Evolutionary conservation across 495 filamentous ascomycete species (phyloP).

Genomic region (Bombardia bombarda): DNA sequence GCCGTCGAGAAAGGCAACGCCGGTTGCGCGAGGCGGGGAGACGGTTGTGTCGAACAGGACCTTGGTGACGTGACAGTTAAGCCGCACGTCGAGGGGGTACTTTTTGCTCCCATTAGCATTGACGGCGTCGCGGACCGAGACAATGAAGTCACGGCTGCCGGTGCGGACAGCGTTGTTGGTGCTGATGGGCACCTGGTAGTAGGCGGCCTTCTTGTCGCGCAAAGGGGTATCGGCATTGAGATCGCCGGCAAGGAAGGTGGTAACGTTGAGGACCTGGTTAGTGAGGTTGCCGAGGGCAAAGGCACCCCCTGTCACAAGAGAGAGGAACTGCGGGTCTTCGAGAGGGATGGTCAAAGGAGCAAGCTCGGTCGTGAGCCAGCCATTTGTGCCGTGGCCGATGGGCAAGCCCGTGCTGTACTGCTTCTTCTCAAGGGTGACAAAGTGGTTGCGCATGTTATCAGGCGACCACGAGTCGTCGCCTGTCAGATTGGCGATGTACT

Average conservation of each 20-base stretch:
- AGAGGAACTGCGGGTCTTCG: slow-evolving; percentile 44
- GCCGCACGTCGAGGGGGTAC: slow-evolving; percentile 51
- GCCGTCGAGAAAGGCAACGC: slow-evolving; percentile 57
- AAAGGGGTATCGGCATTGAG: slow-evolving; percentile 36
- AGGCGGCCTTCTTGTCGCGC: slow-evolving; percentile 21
- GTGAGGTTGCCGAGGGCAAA: slow-evolving; percentile 41
- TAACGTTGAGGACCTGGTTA: slow-evolving; percentile 25
- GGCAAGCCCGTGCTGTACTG: slow-evolving; percentile 36
- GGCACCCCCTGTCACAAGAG: slow-evolving; percentile 40
- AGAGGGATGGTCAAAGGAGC: slow-evolving; percentile 41
- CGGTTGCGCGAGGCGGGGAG: slow-evolving; percentile 44
- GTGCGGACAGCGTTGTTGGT: slow-evolving; percentile 41
- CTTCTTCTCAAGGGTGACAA: slow-evolving; percentile 45
- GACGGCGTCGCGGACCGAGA: slow-evolving; percentile 40
- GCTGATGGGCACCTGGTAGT: slow-evolving; percentile 47
- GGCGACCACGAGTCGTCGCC: slow-evolving; percentile 40
- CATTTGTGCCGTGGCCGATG: slow-evolving; percentile 48
- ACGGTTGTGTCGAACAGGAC: slow-evolving; percentile 42
- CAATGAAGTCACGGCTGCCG: slow-evolving; percentile 46
- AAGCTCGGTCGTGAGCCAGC: slow-evolving; percentile 47
- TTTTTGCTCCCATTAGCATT: slow-evolving; percentile 44
- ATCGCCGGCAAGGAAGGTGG: slow-evolving; percentile 41
- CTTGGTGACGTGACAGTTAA: slow-evolving; percentile 54
- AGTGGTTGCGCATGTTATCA: slow-evolving; percentile 41
- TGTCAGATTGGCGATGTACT: slow-evolving; percentile 37